A percentile compares a stretch with the other conserved stretches of the same genome.
Conservation (phyloP, 345 rosid genomes). For the Trapa bicornis region DNA sequence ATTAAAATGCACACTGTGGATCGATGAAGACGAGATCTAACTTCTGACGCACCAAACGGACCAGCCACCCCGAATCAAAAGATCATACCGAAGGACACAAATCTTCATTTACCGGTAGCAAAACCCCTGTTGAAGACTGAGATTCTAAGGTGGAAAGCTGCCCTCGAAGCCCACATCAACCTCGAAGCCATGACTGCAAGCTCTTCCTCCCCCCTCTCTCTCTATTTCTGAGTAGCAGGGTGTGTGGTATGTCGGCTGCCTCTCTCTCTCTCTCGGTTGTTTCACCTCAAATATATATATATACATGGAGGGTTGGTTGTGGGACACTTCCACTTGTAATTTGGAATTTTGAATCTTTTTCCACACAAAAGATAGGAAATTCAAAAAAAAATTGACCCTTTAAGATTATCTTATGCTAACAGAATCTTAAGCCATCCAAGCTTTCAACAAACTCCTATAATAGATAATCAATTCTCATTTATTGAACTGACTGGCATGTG, state of each 20-base stretch:
- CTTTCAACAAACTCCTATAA: no score
- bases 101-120: constrained; percentile 41
- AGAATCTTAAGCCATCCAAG: no score
- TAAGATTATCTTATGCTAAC: no score
- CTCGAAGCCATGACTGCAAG: constrained; percentile 45
- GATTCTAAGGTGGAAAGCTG: constrained; percentile 82
- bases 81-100: constrained; percentile 1
- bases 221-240: neutral
- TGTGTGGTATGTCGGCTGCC: neutral
- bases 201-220: neutral
- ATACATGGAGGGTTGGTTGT: no score
- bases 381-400: no score
- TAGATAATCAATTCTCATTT: no score
- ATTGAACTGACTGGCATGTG: no score
- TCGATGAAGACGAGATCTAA: neutral
- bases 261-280: neutral
- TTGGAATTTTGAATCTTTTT: no score
- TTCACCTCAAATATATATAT: no score
- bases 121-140: constrained; percentile 60
- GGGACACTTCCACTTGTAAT: no score
- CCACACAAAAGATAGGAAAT: no score
- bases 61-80: neutral
- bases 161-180: constrained; percentile 82
- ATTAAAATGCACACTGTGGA: neutral
- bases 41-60: neutral